Evolutionary conservation across 306 rosid species (phyloP), one percentile per base, ranked within the genome.

Genomic region (Vicia faba): DNA sequence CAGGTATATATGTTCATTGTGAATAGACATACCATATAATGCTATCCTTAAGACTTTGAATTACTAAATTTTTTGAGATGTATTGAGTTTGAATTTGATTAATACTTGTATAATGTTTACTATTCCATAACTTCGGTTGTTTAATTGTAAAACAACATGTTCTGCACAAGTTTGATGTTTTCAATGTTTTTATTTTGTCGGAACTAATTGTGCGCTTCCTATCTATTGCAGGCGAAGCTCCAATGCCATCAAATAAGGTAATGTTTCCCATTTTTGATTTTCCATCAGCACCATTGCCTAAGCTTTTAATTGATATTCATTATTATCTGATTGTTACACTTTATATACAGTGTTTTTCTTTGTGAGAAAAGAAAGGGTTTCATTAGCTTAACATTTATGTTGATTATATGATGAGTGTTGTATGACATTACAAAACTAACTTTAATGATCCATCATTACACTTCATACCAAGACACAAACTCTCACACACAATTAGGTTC

Each of bases 191-290:
- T 72, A 73, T 71, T 49, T 70, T 75, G 67, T 44, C 23, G 33
- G 66, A 77, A 60, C 15, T 49, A 33, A 80, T 80, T 53, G 81
- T 63, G 64, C 51, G 68, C 67, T 79, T 15, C 72, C 20, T 78
- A 28, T 77, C 77, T 79, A 45, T 79, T 74, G 79, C 84, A 89
- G 98, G 91, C 58, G 40, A 64, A 49, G 70, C 40, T 70, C 65
- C 83, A 63, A 72, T 78, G 5, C 72, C 53, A 43, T 58, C 76
- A 61, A 75, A 80, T 68, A 81, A 88, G 98, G 98, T 86, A 85
- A 68, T 8, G 26, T 69, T 48, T 71, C 59, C 31, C 68, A 26
- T 19, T 43, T 43, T 78, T 69, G 26, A 23, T 57, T 50, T 75
- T 57, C n/a, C 5, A 61, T 18, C 8, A 2, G 7, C 69, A 44